Base-by-base conservation (phyloP, 1,139 yeast species). In the Kurtzmaniella quercitrusa region DNA sequence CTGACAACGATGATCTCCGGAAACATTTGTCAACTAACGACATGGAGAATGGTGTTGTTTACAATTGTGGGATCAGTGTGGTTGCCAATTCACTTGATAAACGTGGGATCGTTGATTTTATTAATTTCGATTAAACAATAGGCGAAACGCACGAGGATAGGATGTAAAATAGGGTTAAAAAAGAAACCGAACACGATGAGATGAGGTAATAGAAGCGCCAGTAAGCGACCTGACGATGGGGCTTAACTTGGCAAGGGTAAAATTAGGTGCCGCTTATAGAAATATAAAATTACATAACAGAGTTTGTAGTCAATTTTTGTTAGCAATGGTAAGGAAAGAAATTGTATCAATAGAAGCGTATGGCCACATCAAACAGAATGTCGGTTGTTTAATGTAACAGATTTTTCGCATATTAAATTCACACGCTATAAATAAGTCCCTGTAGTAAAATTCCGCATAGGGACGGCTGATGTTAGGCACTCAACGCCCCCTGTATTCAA, bases 51-150 rank as follows among this genome's bases (percentile, higher is more conserved):
- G 43, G 41, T 10, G 52, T 53, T 2, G 48, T 60, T 33, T 40
- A 48, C 18, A 45, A 46, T 17, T 65, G 69, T 50, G 50, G 49
- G 10, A 59, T 64, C 25, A 46, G 63, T 19, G 51, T 65, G 27
- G 49, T 53, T 15, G 55, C 60, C 19, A 48, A 53, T 41, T 55
- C 56, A 39, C 44, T 58, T 23, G 45, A 40, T 19, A 55, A 53
- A 25, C 37, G 43, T 45, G 58, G 57, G 25, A 42, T 56, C 31
- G 49, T 23, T 15, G 47, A 41, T 6, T 42, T 46, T 15, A 47
- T 45, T 25, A 46, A 48, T 31, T 34, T 49, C 23, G 41, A 39
- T n/a, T 31, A 31, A 31, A 31, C 16, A 8, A 31, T 14, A 14
- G 36, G 14, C 31, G 7, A 11, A 27, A 27, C 10, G 31, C 31